Percentiles rank a stretch among this genome's conserved stretches.
phyloP scores from a whole-genome alignment of 139 green algal genomes.

The Tetradesmus obliquus region DNA sequence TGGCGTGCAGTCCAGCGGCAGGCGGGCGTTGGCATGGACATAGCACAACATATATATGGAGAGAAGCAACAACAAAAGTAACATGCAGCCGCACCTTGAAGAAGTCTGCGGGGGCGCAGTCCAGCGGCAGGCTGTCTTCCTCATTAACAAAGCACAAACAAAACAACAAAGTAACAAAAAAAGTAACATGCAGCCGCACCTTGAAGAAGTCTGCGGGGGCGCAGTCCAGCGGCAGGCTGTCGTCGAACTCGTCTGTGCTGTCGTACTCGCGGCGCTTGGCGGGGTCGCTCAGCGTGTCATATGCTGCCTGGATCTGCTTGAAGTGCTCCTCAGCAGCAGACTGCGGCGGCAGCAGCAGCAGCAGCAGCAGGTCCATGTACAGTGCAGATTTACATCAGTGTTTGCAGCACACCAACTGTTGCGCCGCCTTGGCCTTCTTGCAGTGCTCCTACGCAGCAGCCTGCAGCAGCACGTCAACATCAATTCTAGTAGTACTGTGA shows the following conservation, averaged over 20 bases:
- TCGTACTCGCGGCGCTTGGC: slow-evolving; percentile 90
- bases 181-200: slow-evolving; percentile 50
- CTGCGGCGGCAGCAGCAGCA: background rate
- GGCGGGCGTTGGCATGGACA: background rate
- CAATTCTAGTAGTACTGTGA: too few species aligned
- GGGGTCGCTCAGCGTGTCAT: slow-evolving; percentile 88
- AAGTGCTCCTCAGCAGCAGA: slow-evolving; percentile 37
- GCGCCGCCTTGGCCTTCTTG: too few species aligned
- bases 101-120: slow-evolving; percentile 86
- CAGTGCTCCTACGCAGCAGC: too few species aligned
- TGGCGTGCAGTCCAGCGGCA: background rate
- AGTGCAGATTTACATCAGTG: too few species aligned
- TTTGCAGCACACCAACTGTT: too few species aligned
- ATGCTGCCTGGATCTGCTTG: slow-evolving; percentile 82
- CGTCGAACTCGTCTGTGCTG: slow-evolving; percentile 95
- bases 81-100: slow-evolving; percentile 76
- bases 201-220: slow-evolving; percentile 89
- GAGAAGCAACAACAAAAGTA: background rate
- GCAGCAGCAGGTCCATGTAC: too few species aligned
- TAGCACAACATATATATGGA: too few species aligned
- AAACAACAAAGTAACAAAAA: background rate
- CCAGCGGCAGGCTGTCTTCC: background rate
- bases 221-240: slow-evolving; percentile 86
- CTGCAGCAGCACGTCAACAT: too few species aligned
- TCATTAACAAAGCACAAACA: background rate